These are phyloP conservation scores for Pestalotiopsis sp. DNA, from an alignment of 2,329 filamentous ascomycete species.

Conservation along the genomic window DNA sequence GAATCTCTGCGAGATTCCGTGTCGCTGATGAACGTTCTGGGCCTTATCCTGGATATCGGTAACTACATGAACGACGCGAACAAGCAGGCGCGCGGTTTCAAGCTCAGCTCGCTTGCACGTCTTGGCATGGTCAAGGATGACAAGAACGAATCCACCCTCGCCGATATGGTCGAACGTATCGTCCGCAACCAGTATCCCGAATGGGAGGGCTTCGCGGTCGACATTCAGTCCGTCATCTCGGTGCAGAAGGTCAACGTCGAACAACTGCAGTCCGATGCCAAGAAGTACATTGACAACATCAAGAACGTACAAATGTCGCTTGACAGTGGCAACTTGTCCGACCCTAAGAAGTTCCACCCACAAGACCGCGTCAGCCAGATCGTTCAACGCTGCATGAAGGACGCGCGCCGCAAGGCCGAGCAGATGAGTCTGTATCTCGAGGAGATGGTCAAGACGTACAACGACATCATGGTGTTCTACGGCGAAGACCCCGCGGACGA, in stretches of 20 bases:
- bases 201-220: slow-evolving; percentile 86
- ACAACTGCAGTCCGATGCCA: slow-evolving; percentile 83
- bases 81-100: slow-evolving; percentile 97
- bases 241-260: slow-evolving; percentile 95
- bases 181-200: slow-evolving; percentile 95
- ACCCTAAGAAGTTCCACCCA: slow-evolving; percentile 96
- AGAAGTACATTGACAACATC: slow-evolving; percentile 92
- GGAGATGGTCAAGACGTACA: slow-evolving; percentile 87
- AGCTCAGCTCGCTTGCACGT: slow-evolving; percentile 89
- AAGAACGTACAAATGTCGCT: slow-evolving; percentile 90
- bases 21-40: slow-evolving; percentile 92
- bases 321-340: slow-evolving; percentile 91
- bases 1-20: slow-evolving; percentile 91
- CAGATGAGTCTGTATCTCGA: slow-evolving; percentile 93
- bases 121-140: slow-evolving; percentile 98
- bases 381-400: slow-evolving; percentile 94
- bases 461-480: slow-evolving; percentile 96
- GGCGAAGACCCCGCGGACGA: slow-evolving; percentile 93
- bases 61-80: slow-evolving; percentile 99
- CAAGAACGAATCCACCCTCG: slow-evolving; percentile 96
- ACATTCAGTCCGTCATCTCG: slow-evolving; percentile 78
- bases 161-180: slow-evolving; percentile 93
- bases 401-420: slow-evolving; percentile 91
- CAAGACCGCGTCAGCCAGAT: slow-evolving; percentile 93
- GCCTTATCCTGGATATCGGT: slow-evolving; percentile 94